Base-by-base conservation (phyloP, 768 basidiomycete genomes). In the Termitomyces sp. region DNA sequence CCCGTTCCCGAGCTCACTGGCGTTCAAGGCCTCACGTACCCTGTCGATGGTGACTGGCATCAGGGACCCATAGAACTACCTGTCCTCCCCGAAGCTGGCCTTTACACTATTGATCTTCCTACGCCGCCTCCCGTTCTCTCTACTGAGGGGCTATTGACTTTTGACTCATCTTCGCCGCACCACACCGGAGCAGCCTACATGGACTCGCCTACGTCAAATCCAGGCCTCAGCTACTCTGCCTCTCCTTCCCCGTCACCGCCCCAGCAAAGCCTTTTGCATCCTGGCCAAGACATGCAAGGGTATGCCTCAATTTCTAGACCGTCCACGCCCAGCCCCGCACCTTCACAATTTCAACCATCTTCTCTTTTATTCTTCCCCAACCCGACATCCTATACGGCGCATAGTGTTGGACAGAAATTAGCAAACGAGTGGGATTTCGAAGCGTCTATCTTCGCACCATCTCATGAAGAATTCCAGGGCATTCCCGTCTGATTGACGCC, bases 201-300 rank as follows among this genome's bases (percentile, higher is more conserved):
- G 28, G 60, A 56, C 22, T 62, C 64, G 36, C 55, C 64, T 7
- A 40, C 55, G 4, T 53, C 42, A 18, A 57, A 57, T 13, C 64
- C 64, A 20, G 58, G 58, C 32, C 57, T 65, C 44, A 62, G 58
- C 55, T 35, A 59, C 44, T 65, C 63, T n/a, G 28, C 20, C 5
- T 61, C 64, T 44, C 58, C 64, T 40, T 65, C 64, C 39, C 64
- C 64, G 7, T 46, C 61, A 15, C 61, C 46, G 4, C 33, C 44
- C 15, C 50, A 48, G 11, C 54, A 57, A 15, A 39, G 11, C 22
- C 50, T 62, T 39, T 51, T 61, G 36, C 38, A 45, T 40, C 48
- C 53, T 3, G 52, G 33, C 6, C 28, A 45, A 24, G 49, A 49
- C 9, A 42, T 58, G 45, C 33, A n/a, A 22, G 54, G 22, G 4